phyloP scores from a whole-genome alignment of 805 yeast genomes.

The Cyberlindnera meyerae region DNA sequence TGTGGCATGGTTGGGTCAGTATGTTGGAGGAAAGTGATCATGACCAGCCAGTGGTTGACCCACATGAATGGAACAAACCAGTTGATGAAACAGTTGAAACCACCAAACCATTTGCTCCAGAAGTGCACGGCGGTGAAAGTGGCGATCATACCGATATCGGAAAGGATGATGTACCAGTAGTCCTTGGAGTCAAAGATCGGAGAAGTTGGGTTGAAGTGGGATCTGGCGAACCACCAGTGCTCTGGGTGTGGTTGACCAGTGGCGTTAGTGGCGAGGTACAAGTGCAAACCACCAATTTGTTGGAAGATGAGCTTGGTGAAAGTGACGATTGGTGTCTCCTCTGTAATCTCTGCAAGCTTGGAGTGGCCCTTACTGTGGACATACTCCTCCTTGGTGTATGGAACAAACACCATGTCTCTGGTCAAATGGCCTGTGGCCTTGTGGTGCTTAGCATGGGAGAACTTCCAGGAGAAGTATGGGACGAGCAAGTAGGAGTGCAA shows the following conservation, averaged over 20 bases:
- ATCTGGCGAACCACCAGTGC: conserved; percentile 42
- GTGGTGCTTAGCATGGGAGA: conserved; percentile 81
- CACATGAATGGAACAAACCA: conserved; percentile 75
- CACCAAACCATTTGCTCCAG: conserved; percentile 60
- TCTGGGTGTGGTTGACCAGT: conserved; percentile 66
- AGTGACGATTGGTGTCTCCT: conserved; percentile 71
- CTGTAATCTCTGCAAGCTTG: conserved; percentile 43
- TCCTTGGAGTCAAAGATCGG: conserved; percentile 73
- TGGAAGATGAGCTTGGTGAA: conserved; percentile 53
- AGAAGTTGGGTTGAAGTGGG: conserved; percentile 70
- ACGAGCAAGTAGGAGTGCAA: conserved; percentile 75
- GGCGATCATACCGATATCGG: conserved; percentile 65
- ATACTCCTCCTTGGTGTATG: conserved; percentile 59
- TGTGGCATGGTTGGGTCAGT: conserved; percentile 78
- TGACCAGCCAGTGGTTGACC: conserved; percentile 88
- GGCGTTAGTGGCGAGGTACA: conserved; percentile 61
- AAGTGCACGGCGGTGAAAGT: conserved; percentile 50
- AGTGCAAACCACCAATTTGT: conserved; percentile 75
- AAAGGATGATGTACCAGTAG: conserved; percentile 63
- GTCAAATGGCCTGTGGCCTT: conserved; percentile 82
- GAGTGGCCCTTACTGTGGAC: conserved; percentile 24
- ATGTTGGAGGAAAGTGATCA: conserved; percentile 81
- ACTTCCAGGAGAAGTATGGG: conserved; percentile 87
- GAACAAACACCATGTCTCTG: conserved; percentile 83
- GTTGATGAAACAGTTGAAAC: conserved; percentile 55